These are phyloP conservation scores for Debaryomyces fabryi DNA, from an alignment of 1,139 yeast genomes.

Conservation along the genomic window DNA sequence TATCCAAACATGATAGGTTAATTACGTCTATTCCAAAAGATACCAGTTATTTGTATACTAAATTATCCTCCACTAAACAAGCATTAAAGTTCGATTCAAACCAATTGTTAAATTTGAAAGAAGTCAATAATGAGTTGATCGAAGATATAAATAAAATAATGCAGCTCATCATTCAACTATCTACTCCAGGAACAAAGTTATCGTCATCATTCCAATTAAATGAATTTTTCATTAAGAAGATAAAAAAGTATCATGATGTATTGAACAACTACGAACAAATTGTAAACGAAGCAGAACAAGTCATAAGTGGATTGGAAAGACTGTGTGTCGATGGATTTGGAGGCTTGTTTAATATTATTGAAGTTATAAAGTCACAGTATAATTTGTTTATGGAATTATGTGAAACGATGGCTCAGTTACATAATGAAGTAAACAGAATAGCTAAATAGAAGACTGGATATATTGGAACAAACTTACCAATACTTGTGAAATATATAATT, in stretches of 20 bases:
- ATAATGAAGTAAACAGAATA: constrained; percentile 53
- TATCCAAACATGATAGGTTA: constrained; percentile 65
- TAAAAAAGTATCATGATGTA: constrained; percentile 67
- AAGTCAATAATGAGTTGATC: constrained; percentile 58
- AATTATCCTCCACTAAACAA: constrained; percentile 65
- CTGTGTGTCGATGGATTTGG: constrained; percentile 50
- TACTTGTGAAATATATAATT: constrained; percentile 7
- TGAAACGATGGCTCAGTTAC: constrained; percentile 86
- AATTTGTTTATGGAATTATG: constrained; percentile 87
- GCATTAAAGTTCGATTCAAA: constrained; percentile 55
- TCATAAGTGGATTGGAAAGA: constrained; percentile 45
- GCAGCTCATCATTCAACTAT: constrained; percentile 64
- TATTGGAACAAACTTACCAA: background rate
- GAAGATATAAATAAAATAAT: constrained; percentile 72
- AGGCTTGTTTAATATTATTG: constrained; percentile 58
- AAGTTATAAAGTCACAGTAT: constrained; percentile 80
- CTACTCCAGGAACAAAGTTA: constrained; percentile 67
- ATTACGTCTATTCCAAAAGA: constrained; percentile 86
- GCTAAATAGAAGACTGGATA: constrained; percentile 12
- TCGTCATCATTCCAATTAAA: constrained; percentile 55
- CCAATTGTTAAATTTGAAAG: constrained; percentile 39
- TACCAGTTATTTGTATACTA: constrained; percentile 67
- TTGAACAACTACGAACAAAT: constrained; percentile 75
- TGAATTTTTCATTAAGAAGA: constrained; percentile 53
- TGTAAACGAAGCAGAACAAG: constrained; percentile 68